Percentiles rank a stretch among this genome's conserved stretches.
phyloP scores from a whole-genome alignment of 768 basidiomycete genomes.

The Serendipita sp. region DNA sequence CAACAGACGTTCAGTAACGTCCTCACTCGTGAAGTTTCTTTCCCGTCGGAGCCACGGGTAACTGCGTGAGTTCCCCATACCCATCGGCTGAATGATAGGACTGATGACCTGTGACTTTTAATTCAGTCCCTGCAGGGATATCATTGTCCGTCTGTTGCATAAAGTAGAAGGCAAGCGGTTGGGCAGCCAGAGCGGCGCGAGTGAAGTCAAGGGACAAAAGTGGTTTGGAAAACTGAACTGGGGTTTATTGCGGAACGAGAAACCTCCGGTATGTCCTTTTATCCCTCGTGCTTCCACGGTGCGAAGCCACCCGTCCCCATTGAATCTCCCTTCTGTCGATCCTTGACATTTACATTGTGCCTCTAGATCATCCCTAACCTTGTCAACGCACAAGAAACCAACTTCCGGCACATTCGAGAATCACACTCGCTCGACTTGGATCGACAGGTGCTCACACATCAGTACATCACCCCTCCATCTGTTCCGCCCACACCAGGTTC shows the following conservation, averaged over 20 bases:
- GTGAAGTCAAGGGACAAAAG: conserved; percentile 96
- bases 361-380: conserved; percentile 5
- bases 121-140: conserved; percentile 70
- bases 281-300: neutral
- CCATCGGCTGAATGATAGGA: neutral
- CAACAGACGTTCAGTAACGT: conserved; percentile 96
- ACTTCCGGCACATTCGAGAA: neutral
- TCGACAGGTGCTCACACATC: conserved; percentile 1
- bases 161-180: conserved; percentile 81
- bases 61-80: conserved; percentile 36
- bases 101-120: conserved; percentile 9
- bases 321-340: neutral
- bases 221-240: conserved; percentile 97
- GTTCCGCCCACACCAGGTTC: neutral
- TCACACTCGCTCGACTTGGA: conserved; percentile 6
- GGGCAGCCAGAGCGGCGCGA: conserved; percentile 87
- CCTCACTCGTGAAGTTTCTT: conserved; percentile 66
- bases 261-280: conserved; percentile 62
- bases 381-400: neutral
- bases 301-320: neutral
- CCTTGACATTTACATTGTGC: too few relatives aligned
- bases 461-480: neutral
- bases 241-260: conserved; percentile 84
- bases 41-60: conserved; percentile 72
- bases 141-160: conserved; percentile 71